phyloP scores from a whole-genome alignment of 2,329 filamentous ascomycete genomes.

The Aureobasidium namibiae region DNA sequence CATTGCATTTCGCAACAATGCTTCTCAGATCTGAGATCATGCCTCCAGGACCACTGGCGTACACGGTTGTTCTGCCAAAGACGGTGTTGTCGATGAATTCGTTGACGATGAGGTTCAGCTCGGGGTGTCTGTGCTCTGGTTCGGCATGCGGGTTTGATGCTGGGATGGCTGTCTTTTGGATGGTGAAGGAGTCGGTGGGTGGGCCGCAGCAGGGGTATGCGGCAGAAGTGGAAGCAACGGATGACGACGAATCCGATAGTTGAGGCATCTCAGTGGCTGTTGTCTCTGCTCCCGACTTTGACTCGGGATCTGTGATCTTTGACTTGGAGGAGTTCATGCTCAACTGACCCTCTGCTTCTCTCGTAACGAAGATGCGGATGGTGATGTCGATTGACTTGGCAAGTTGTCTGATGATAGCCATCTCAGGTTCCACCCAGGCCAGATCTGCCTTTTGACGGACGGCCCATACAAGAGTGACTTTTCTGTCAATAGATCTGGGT shows the following conservation, averaged over 20 bases:
- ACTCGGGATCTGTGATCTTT: constrained; percentile 1
- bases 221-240: background rate
- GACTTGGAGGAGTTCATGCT: background rate
- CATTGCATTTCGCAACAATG: constrained; percentile 1
- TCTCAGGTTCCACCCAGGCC: constrained; percentile 8
- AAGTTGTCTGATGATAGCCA: constrained; percentile 1
- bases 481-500: constrained; percentile 2
- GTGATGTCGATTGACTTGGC: constrained; percentile 7
- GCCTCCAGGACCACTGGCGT: constrained; percentile 11
- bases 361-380: constrained; percentile 14
- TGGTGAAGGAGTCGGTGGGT: background rate
- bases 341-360: background rate
- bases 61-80: constrained; percentile 9
- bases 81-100: constrained; percentile 3
- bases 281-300: background rate
- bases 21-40: constrained; percentile 12
- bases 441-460: constrained; percentile 9
- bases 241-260: background rate
- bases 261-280: background rate
- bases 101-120: background rate
- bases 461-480: constrained; percentile 11
- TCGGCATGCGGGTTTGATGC: background rate
- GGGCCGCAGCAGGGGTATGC: constrained; percentile 1
- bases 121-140: constrained; percentile 6
- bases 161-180: constrained; percentile 1